These are phyloP conservation scores for Diaporthe sp. DNA, from an alignment of 2,329 filamentous ascomycete genomes.

Conservation along the genomic window DNA sequence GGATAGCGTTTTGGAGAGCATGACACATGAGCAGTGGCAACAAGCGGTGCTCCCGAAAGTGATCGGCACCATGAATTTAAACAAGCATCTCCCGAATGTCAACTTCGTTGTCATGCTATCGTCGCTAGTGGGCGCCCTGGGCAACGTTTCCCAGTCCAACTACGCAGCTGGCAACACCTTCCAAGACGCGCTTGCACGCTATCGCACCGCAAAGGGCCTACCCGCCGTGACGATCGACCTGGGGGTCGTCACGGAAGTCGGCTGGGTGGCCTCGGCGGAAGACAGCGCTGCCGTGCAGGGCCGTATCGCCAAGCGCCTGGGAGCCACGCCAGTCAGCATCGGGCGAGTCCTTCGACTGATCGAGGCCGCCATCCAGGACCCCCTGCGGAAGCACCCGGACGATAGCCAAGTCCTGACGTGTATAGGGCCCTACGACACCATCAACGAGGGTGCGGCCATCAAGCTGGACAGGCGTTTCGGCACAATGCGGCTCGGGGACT, in stretches of 20 bases:
- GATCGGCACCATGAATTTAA: conserved; percentile 8
- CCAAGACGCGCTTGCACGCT: conserved; percentile 49
- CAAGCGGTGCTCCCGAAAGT: conserved; percentile 15
- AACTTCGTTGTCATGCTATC: conserved; percentile 37
- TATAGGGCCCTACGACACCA: no score
- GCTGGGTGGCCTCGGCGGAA: no score
- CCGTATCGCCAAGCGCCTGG: no score
- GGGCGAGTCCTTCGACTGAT: no score
- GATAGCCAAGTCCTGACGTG: no score
- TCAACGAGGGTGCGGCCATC: no score
- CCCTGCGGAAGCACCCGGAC: no score
- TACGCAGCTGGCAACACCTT: conserved; percentile 50
- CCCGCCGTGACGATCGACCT: conserved; percentile 46
- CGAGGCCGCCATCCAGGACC: no score
- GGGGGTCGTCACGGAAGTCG: conserved; percentile 44
- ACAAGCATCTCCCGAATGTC: conserved; percentile 49
- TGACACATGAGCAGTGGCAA: conserved; percentile 29
- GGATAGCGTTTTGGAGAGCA: conserved; percentile 13
- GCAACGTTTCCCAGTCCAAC: conserved; percentile 5
- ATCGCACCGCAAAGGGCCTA: conserved; percentile 41
- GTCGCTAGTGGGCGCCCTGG: neutral
- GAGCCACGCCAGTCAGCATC: no score
- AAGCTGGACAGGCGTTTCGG: no score
- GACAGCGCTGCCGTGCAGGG: no score
- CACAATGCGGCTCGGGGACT: no score